These are phyloP conservation scores for Plasmodium relictum DNA, from an alignment of 169 alveolate species.

Conservation along the genomic window DNA sequence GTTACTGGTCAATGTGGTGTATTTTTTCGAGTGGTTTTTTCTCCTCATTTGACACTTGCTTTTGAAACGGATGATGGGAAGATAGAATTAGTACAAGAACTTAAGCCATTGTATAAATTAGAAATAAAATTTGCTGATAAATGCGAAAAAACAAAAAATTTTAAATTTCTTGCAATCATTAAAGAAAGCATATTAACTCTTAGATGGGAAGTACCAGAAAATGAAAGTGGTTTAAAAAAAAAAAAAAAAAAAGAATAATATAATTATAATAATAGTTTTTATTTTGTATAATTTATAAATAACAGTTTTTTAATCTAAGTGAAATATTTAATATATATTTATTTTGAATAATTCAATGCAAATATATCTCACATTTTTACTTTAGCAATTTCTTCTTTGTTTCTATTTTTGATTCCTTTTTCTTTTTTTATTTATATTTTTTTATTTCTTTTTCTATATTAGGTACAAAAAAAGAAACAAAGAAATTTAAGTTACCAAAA, in stretches of 20 bases:
- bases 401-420: too few species aligned
- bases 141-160: background rate
- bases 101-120: background rate
- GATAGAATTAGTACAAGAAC: constrained; percentile 1
- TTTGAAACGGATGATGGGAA: background rate
- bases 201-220: background rate
- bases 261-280: too few species aligned
- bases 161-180: background rate
- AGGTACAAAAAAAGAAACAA: constrained; percentile 9
- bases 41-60: constrained; percentile 19
- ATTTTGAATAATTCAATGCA: too few species aligned
- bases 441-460: background rate
- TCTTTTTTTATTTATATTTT: background rate
- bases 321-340: too few species aligned
- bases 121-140: background rate
- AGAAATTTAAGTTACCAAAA: constrained; percentile 24
- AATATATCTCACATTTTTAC: too few species aligned
- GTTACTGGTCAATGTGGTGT: constrained; percentile 55
- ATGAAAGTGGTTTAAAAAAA: background rate
- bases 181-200: background rate
- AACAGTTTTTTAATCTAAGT: too few species aligned
- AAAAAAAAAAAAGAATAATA: background rate
- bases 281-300: too few species aligned
- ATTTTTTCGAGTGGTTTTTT: constrained; percentile 18
- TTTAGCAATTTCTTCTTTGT: too few species aligned